Evolutionary conservation across 1,284 basidiomycete genomes (phyloP), one percentile per base, ranked within the genome.

Genomic region (Puccinia sorghi): DNA sequence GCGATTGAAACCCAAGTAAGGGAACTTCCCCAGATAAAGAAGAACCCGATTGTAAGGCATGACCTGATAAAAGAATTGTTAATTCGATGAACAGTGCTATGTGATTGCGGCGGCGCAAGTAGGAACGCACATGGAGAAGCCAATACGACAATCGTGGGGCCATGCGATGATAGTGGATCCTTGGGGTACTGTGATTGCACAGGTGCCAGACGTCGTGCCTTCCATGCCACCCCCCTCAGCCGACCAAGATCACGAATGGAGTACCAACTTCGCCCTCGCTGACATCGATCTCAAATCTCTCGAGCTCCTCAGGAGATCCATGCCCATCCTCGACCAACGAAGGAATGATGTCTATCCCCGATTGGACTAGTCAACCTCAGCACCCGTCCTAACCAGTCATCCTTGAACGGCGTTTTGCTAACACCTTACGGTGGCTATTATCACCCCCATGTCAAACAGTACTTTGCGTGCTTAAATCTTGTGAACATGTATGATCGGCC

Each of bases 151-250:
- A 73, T 80, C 80, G 5, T 82, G 83, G 83, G 83, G 84, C n/a
- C 84, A 84, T 72, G 83, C 84, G 1, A 84, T 84, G 82, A 82
- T 83, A 59, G 80, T 84, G 2, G 84, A 84, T 72, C 84, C 84
- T 0, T 84, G 81, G 82, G 84, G 84, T 5, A 81, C 81, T 5
- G 78, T 84, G n/a, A 32, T 84, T 4, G 83, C 84, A 15, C 83
- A 84, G 66, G 72, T 52, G 81, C 82, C 67, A 2, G 72, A 63
- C 61, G 13, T 12, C 6, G 5, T 37, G 7, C 46, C 72, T 25
- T 41, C 43, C 43, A 17, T 48, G 27, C 43, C 72, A 20, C n/a
- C 41, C 39, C 56, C 72, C 20, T 46, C 41, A 67, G n/a, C n/a
- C 22, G 48, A 54, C 25, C 37, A 76, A 13, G 39, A 76, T 56